Evolutionary conservation across 371 early-diverging fungal genomes (phyloP).

Genomic region (Zychaea mexicana): DNA sequence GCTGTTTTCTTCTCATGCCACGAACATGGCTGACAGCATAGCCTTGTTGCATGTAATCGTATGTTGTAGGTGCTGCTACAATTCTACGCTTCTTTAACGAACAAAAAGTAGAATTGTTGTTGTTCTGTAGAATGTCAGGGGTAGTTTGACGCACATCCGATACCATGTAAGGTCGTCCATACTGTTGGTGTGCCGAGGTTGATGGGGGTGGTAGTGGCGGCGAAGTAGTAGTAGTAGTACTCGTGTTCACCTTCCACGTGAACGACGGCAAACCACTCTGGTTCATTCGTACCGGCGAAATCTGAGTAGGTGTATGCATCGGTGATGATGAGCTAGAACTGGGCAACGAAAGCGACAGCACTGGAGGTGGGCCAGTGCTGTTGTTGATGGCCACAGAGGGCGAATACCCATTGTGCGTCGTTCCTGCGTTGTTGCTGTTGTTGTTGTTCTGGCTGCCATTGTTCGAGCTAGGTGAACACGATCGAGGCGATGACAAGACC

Average conservation of each 20-base stretch:
- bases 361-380: conserved; percentile 25
- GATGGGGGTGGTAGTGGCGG: too few relatives aligned
- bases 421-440: too few relatives aligned
- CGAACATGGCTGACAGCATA: conserved; percentile 25
- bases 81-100: not conserved
- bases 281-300: conserved; percentile 33
- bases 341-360: conserved; percentile 38
- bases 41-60: conserved; percentile 10
- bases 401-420: conserved; percentile 7
- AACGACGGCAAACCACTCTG: not conserved
- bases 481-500: conserved; percentile 4
- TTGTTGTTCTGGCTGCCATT: conserved; percentile 20
- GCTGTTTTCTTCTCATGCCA: conserved; percentile 14
- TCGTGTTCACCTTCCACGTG: conserved; percentile 10
- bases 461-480: conserved; percentile 16
- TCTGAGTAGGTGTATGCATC: conserved; percentile 43
- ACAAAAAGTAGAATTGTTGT: not conserved
- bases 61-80: not conserved
- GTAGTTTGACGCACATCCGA: not conserved
- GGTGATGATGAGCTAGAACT: conserved; percentile 46
- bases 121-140: not conserved
- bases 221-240: too few relatives aligned
- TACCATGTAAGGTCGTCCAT: not conserved
- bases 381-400: conserved; percentile 7
- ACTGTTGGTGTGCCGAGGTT: not conserved